phyloP scores from a whole-genome alignment of 192 early-diverging fungal species.

The Umbelopsis sp. region DNA sequence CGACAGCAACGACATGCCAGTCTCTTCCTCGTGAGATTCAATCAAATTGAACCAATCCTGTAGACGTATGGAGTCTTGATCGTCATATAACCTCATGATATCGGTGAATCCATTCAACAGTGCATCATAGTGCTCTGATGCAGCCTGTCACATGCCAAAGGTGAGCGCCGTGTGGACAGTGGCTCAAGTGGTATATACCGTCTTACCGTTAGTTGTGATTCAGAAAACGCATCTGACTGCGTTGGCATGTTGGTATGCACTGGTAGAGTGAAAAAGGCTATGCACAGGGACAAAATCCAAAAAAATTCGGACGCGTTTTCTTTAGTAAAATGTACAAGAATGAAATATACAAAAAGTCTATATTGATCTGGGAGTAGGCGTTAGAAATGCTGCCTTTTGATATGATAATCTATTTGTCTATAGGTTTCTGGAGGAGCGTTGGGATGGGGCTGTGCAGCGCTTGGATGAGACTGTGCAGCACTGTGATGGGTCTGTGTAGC shows the following conservation, averaged over 20 bases:
- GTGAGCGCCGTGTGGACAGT: neutral
- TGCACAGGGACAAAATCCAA: neutral
- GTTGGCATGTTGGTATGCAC: conserved; percentile 4
- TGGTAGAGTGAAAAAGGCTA: neutral
- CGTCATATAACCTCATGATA: conserved; percentile 9
- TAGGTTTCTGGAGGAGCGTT: too few relatives aligned
- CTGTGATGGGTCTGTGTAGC: neutral
- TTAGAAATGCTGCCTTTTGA: too few relatives aligned
- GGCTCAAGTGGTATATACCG: neutral
- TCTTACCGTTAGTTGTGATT: conserved; percentile 6
- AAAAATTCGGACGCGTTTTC: neutral
- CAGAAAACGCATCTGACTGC: conserved; percentile 6
- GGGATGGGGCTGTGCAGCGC: too few relatives aligned
- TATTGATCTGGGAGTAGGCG: too few relatives aligned
- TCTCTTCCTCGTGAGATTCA: conserved; percentile 10
- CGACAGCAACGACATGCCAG: neutral
- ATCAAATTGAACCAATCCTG: conserved; percentile 14
- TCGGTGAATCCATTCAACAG: conserved; percentile 9
- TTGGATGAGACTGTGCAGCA: too few relatives aligned
- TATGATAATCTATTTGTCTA: too few relatives aligned
- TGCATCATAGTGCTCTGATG: conserved; percentile 17
- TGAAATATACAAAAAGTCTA: too few relatives aligned
- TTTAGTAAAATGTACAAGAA: too few relatives aligned
- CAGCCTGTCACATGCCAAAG: neutral
- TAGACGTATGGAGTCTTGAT: conserved; percentile 1